Conservation (phyloP, 768 basidiomycete species). For the Pisolithus microcarpus region DNA sequence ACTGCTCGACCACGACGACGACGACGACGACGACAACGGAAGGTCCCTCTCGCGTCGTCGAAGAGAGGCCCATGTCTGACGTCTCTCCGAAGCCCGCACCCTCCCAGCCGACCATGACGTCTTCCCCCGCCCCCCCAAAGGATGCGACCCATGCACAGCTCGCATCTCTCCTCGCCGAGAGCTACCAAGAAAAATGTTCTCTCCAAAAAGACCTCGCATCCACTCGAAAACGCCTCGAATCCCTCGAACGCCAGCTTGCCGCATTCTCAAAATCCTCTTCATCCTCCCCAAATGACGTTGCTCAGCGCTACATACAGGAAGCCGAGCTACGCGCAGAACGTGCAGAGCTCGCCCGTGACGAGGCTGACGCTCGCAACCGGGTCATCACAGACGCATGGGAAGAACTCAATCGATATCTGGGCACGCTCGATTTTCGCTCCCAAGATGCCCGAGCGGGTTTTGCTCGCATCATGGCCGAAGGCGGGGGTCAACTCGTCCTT, state of each 20-base stretch:
- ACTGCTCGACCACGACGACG: too few relatives aligned
- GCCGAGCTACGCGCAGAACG: conserved; percentile 43
- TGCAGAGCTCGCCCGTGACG: conserved; percentile 50
- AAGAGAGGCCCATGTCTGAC: background rate
- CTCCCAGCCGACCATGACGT: background rate
- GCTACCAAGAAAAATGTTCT: conserved; percentile 45
- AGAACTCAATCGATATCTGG: conserved; percentile 43
- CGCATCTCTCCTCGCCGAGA: conserved; percentile 47
- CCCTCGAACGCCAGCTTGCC: conserved; percentile 41
- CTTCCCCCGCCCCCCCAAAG: conserved; percentile 10
- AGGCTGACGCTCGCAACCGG: conserved; percentile 42
- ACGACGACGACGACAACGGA: too few relatives aligned
- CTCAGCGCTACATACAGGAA: conserved; percentile 34
- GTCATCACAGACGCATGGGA: conserved; percentile 43
- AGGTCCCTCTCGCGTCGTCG: background rate
- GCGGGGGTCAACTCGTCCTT: conserved; percentile 38
- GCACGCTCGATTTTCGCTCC: conserved; percentile 36
- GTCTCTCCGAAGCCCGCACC: conserved; percentile 12
- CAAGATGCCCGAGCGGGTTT: conserved; percentile 46
- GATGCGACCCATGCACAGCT: conserved; percentile 39
- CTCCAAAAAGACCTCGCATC: conserved; percentile 43
- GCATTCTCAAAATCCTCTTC: conserved; percentile 13
- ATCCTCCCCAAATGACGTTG: conserved; percentile 21
- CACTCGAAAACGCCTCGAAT: conserved; percentile 41
- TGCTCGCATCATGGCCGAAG: conserved; percentile 36